Conservation (phyloP, 148 eudicot genomes). For the Rhododendron williamsianum region DNA sequence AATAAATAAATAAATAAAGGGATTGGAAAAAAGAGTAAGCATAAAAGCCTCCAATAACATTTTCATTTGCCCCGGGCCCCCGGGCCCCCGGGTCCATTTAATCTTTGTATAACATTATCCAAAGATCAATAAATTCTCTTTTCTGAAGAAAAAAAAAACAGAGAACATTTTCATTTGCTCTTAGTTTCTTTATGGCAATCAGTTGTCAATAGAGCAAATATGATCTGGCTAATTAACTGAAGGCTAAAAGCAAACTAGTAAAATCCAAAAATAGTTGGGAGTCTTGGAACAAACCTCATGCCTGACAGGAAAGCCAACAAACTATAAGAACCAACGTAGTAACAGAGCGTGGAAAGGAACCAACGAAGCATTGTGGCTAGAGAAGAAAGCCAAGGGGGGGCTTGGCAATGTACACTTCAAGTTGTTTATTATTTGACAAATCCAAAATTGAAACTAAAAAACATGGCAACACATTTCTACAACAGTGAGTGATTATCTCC, state of each 20-base stretch:
- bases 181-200: neutral
- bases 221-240: neutral
- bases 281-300: neutral
- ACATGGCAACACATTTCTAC: neutral
- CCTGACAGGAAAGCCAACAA: conserved; percentile 4
- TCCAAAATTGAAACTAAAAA: neutral
- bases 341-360: neutral
- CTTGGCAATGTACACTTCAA: neutral
- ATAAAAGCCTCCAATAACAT: neutral
- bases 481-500: neutral
- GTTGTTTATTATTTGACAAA: neutral
- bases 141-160: no score
- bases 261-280: neutral
- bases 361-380: neutral
- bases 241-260: conserved; percentile 1
- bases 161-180: neutral
- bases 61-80: neutral
- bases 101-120: neutral
- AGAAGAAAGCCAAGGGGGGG: neutral
- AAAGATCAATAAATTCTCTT: no score
- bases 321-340: neutral
- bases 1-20: neutral
- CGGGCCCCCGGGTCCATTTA: neutral
- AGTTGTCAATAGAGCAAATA: neutral
- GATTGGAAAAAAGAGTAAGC: neutral